These are phyloP conservation scores for Cystofilobasidium ferigula DNA, from an alignment of 768 basidiomycete species.

Conservation along the genomic window DNA sequence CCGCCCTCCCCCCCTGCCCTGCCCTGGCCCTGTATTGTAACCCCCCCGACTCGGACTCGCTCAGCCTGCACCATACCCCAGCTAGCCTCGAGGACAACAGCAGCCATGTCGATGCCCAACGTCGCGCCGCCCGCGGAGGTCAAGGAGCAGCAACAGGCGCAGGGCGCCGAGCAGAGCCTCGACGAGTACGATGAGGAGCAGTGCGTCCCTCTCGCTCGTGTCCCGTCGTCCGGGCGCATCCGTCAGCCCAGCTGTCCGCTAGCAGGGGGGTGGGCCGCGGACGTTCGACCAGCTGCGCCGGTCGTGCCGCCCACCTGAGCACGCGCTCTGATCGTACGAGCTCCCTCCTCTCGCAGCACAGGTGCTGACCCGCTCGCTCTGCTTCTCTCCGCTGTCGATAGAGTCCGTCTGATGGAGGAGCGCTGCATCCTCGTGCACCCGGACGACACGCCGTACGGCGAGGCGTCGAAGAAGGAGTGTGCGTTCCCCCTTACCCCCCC, in stretches of 20 bases:
- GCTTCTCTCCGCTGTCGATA: neutral
- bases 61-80: no score
- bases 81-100: no score
- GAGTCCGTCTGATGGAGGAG: slow-evolving; percentile 87
- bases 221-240: no score
- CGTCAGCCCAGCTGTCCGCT: no score
- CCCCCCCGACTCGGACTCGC: no score
- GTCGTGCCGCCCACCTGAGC: no score
- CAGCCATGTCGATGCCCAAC: slow-evolving; percentile 17
- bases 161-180: slow-evolving; percentile 4
- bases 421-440: slow-evolving; percentile 39
- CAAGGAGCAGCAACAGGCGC: slow-evolving; percentile 8
- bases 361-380: neutral
- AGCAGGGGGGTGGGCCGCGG: no score
- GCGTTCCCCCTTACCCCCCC: slow-evolving; percentile 34
- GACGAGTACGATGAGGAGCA: slow-evolving; percentile 27
- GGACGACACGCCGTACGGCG: slow-evolving; percentile 37
- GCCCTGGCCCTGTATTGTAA: no score
- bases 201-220: slow-evolving; percentile 6
- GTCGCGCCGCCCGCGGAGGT: slow-evolving; percentile 8
- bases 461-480: slow-evolving; percentile 92
- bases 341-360: neutral
- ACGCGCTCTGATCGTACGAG: neutral
- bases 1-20: no score
- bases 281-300: no score